Conservation (phyloP, 805 yeast species). For the Wickerhamomyces silvicola region DNA sequence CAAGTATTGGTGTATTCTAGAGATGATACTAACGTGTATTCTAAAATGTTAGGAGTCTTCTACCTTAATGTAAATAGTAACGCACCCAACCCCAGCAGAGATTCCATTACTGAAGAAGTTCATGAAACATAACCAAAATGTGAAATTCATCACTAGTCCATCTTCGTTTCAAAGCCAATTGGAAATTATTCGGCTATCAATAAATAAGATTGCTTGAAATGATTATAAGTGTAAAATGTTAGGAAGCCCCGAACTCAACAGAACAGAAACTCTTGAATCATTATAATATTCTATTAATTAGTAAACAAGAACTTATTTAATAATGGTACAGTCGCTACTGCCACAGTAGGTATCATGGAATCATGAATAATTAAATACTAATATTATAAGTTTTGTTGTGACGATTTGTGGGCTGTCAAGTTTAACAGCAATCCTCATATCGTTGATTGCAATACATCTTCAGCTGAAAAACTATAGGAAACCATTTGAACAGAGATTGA, state of each 20-base stretch:
- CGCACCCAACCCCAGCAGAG: constrained; percentile 5
- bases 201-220: too few relatives aligned
- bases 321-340: neutral
- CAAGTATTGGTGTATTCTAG: constrained; percentile 24
- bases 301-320: neutral
- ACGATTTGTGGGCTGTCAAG: constrained; percentile 5
- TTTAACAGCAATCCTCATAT: constrained; percentile 31
- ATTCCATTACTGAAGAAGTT: too few relatives aligned
- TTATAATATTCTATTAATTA: too few relatives aligned
- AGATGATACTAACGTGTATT: constrained; percentile 31
- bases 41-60: constrained; percentile 1
- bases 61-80: neutral
- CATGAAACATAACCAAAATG: too few relatives aligned
- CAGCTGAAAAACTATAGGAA: constrained; percentile 75
- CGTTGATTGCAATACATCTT: constrained; percentile 38
- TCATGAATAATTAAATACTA: neutral
- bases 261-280: too few relatives aligned
- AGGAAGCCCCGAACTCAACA: too few relatives aligned
- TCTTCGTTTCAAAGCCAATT: too few relatives aligned
- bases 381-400: constrained; percentile 1
- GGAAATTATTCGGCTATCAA: too few relatives aligned
- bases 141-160: too few relatives aligned
- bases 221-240: too few relatives aligned
- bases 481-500: constrained; percentile 81
- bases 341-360: constrained; percentile 1